Evolutionary conservation across 306 rosid genomes (phyloP), one percentile per base, ranked within the genome.

Genomic region (Oxytropis ochrocephala): DNA sequence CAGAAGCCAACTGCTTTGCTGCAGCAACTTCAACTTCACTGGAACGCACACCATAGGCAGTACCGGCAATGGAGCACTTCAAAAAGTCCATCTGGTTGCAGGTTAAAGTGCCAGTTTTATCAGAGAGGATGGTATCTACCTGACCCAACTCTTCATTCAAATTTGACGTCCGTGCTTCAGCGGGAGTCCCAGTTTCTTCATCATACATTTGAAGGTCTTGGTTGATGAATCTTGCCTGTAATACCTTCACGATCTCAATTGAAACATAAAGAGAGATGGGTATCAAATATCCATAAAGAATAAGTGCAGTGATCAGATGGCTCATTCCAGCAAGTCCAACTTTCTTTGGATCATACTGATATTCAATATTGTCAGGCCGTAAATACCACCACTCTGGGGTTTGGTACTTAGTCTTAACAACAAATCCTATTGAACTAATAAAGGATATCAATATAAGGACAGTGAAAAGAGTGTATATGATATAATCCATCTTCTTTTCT

Each of bases 71-170:
- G 83, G 92, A 89, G 76, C 99, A 95, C 85, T 95, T 95, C 64
- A 95, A 78, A 80, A 91, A 95, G 81, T 95, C 97, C 99, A 95
- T 95, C 88, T 95, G 99, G 74, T 95, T 95, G 89, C 99, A 95
- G 76, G 99, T 95, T 76, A 95, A 84, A 59, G 99, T 95, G 69
- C 99, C 99, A 47, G 99, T 95, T 84, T 95, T 95, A 80, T 95
- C 99, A 43, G 99, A 91, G 43, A 95, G 99, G 81, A 95, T 95
- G 2, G 99, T 95, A 79, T 95, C 96, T 57, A 95, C 99, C 88
- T 91, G 99, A 53, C 99, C 99, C 85, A 95, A 84, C 76, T 95
- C 99, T 84, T 95, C 99, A 69, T 95, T 95, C 83, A 95, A 80
- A 82, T 95, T 95, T 47, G 99, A 95, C 0, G 99, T 95, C 60